Evolutionary conservation across 2,329 filamentous ascomycete species (phyloP).

Genomic region (Monilinia laxa): DNA sequence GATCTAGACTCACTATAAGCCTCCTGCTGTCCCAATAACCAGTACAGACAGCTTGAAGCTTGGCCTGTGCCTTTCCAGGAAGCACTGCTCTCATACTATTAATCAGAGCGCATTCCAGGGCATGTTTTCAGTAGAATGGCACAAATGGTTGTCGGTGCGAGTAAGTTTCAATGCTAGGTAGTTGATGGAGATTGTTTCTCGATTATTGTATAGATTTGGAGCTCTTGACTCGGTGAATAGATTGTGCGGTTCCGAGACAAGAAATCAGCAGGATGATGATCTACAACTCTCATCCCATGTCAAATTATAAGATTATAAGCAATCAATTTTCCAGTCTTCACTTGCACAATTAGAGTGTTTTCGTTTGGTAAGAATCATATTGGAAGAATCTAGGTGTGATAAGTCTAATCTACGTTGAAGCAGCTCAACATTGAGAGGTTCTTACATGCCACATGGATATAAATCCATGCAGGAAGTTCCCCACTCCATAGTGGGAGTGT

Average conservation of each 20-base stretch:
- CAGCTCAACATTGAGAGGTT: neutral
- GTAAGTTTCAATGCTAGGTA: neutral
- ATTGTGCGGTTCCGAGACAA: conserved; percentile 21
- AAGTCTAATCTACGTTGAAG: conserved; percentile 2
- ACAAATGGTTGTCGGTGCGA: neutral
- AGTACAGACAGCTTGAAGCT: conserved; percentile 73
- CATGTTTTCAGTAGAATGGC: conserved; percentile 17
- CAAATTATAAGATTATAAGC: neutral
- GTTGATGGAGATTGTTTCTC: conserved; percentile 4
- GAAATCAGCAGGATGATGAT: conserved; percentile 13
- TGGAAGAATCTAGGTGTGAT: conserved; percentile 10
- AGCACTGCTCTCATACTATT: conserved; percentile 72
- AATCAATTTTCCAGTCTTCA: neutral
- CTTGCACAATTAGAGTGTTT: neutral
- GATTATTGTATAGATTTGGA: conserved; percentile 6
- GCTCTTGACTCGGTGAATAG: conserved; percentile 16
- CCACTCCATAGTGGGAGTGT: conserved; percentile 9
- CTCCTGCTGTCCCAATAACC: conserved; percentile 71
- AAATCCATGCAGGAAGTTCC: conserved; percentile 8
- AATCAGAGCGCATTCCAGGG: conserved; percentile 29
- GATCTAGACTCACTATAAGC: conserved; percentile 60
- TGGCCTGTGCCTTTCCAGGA: conserved; percentile 74
- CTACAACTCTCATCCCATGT: neutral
- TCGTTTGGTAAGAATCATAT: neutral
- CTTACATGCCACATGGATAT: conserved; percentile 11